Evolutionary conservation across 1,284 basidiomycete species (phyloP), one percentile per base, ranked within the genome.

Genomic region (Pseudozyma sp.): DNA sequence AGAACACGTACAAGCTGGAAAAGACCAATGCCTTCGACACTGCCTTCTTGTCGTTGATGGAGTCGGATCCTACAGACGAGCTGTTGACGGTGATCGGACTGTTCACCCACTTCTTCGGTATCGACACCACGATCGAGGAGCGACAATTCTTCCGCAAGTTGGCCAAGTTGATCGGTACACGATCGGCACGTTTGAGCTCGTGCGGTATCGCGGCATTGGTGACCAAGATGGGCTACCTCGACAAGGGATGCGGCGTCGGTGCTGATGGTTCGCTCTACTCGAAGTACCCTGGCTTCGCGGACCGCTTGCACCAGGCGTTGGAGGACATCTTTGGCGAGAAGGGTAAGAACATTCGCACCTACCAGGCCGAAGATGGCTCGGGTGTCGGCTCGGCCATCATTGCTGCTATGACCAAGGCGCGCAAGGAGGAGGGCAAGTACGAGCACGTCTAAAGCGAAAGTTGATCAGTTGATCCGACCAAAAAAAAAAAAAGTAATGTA

Each of bases 41-140:
- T 1, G 96, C 96, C 1, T 97, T 98, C 88, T 87, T 99, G 68
- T 95, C 93, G 51, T 88, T 98, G 60, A 97, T 99, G 91, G 96
- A 98, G 87, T 92, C 91, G 91, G 96, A 99, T 86, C 91, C 93
- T 2, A 99, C 96, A n/a, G 96, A 98, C 83, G 96, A 99, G 85
- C 89, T 97, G 45, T 89, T 98, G 54, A 97, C 95, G 88, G 90
- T 95, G 81, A 94, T 96, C 78, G 95, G 96, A 56, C 93, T 99
- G 78, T 98, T 99, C 87, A 91, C 76, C 14, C 82, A 83, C 79
- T 84, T 84, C 50, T 86, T 85, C 59, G 74, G 77, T 16, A 68
- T 84, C 47, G 81, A 84, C 59, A 84, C 83, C 2, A 82, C 79
- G 25, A 58, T 79, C 36, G 74, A 79, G 58, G 83, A 84, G 77